phyloP scores from a whole-genome alignment of 352 stramenopile genomes.

The Phytophthora ramorum region DNA sequence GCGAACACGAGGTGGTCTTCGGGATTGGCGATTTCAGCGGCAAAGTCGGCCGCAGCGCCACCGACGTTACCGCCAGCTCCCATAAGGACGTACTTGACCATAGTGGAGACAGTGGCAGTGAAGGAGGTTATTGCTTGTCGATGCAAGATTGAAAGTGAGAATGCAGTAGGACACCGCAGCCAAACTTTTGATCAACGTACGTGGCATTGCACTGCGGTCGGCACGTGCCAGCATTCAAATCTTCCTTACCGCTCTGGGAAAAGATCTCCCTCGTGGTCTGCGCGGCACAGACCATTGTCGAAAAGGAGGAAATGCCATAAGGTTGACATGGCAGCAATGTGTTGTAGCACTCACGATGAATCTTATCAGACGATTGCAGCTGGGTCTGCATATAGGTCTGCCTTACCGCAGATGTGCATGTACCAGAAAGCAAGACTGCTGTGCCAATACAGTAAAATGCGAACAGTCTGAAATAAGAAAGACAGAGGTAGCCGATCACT shows the following conservation, averaged over 20 bases:
- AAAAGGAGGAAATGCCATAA: neutral
- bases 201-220: neutral
- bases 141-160: neutral
- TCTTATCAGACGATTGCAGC: neutral
- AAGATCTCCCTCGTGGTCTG: neutral
- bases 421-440: too few species aligned
- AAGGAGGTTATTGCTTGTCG: constrained; percentile 4
- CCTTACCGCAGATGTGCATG: too few species aligned
- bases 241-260: neutral
- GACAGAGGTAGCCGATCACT: too few species aligned
- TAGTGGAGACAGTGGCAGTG: neutral
- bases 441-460: too few species aligned
- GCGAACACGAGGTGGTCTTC: constrained; percentile 38
- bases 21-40: constrained; percentile 31
- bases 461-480: too few species aligned
- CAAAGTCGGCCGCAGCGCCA: constrained; percentile 29
- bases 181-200: neutral
- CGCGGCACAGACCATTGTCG: too few species aligned
- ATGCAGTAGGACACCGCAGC: neutral
- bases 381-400: too few species aligned
- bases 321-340: neutral
- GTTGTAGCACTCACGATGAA: neutral
- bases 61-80: constrained; percentile 34
- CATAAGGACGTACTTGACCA: constrained; percentile 39
- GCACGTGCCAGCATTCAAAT: neutral